Base-by-base conservation (phyloP, 805 yeast genomes). In the Candida ficus region DNA sequence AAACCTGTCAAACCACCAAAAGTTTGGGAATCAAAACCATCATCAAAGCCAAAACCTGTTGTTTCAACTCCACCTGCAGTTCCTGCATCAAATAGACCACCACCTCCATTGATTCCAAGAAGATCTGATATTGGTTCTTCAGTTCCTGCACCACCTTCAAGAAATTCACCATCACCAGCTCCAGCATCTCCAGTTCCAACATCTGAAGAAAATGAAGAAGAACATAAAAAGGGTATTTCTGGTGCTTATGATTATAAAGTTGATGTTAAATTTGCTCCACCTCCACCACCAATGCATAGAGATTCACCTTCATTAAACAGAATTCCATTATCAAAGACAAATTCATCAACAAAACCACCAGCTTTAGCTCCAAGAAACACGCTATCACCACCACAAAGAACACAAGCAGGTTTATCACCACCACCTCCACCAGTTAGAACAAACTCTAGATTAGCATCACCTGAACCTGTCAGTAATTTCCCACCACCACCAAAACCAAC, bases 231-330 rank as follows among this genome's bases (percentile, higher is more conserved):
- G n/a, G 55, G 60, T 13, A 56, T 69, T 32, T 54, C 70, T 5
- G 71, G 70, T 0, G 17, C 44, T 7, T 62, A 62, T 41, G 50
- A 58, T 25, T 56, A 67, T 39, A 46, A 62, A 12, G 64, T 68
- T 11, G 52, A 49, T 27, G 52, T 51, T 11, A 49, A 46, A 21
- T 48, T 59, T 51, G 60, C 59, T 18, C 64, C 67, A 8, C 67
- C 67, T 9, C 67, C 67, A 40, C n/a, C n/a, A 8, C 67, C 67
- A 40, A 50, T 42, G n/a, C 65, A 57, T 14, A 39, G 22, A 10
- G 50, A 47, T 25, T 6, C 26, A 7, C 19, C 11, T 14, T 16
- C n/a, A 28, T 13, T 20, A 10, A 26, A 14, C 22, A 23, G 18
- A 33, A 23, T 4, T 12, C 38, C 35, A 34, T 25, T 22, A 16